Conservation (phyloP, 1,139 yeast genomes). For the Scheffersomyces insectosa region DNA sequence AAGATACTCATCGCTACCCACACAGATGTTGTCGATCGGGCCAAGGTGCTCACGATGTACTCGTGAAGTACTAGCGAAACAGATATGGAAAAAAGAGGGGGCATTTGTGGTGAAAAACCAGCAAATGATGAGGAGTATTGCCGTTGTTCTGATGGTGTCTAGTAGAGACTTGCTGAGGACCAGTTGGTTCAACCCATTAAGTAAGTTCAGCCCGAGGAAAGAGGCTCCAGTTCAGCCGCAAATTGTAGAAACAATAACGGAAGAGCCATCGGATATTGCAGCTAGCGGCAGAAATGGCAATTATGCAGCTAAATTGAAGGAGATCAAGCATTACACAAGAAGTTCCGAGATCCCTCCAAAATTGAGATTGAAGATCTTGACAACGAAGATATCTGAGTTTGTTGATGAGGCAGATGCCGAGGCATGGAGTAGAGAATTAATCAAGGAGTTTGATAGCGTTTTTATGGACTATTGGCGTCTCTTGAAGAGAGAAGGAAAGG, state of each 20-base stretch:
- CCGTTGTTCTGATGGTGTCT: too few species aligned
- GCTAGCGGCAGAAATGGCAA: too few species aligned
- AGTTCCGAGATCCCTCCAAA: conserved; percentile 27
- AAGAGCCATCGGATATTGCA: conserved; percentile 8
- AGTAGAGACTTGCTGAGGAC: conserved; percentile 2
- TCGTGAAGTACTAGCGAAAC: too few species aligned
- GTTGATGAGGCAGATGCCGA: conserved; percentile 8
- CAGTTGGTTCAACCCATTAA: conserved; percentile 23
- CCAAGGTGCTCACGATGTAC: too few species aligned
- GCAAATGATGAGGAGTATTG: too few species aligned
- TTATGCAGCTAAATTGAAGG: conserved; percentile 6
- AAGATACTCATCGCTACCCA: too few species aligned
- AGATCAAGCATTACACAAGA: conserved; percentile 28
- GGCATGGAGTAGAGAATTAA: conserved; percentile 8
- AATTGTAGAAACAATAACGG: conserved; percentile 7
- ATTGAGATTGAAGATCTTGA: conserved; percentile 21
- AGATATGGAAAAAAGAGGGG: too few species aligned
- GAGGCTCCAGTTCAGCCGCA: conserved; percentile 1
- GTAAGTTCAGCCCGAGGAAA: conserved; percentile 13
- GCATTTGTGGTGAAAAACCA: too few species aligned
- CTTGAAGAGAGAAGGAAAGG: background rate
- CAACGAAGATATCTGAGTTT: conserved; percentile 20
- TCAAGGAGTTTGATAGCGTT: conserved; percentile 21
- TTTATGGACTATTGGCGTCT: conserved; percentile 16
- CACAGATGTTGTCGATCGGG: too few species aligned